Percentiles rank a stretch among this genome's conserved stretches.
Evolutionary conservation across 2,329 filamentous ascomycete genomes (phyloP).

Genomic region (Paraphaeosphaeria minitans): DNA sequence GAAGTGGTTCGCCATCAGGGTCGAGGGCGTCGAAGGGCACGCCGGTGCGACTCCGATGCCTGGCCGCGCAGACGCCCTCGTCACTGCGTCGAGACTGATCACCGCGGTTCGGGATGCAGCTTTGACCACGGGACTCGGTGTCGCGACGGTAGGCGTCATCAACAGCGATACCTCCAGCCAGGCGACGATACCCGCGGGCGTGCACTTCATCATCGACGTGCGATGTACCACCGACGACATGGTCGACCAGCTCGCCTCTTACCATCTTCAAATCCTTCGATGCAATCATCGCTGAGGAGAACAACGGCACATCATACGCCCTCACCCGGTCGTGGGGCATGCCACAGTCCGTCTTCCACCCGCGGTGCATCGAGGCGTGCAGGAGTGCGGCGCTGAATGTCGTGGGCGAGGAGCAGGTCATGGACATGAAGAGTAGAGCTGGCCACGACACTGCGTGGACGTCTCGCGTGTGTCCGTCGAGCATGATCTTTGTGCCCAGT

Average conservation of each 20-base stretch:
- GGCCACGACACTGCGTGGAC: conserved; percentile 37
- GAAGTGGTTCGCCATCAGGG: conserved; percentile 62
- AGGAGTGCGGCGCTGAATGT: conserved; percentile 22
- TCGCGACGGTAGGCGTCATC: conserved; percentile 38
- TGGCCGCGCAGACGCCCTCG: conserved; percentile 55
- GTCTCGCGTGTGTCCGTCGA: conserved; percentile 35
- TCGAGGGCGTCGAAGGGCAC: conserved; percentile 42
- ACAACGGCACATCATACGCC: conserved; percentile 27
- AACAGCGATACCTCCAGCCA: conserved; percentile 35
- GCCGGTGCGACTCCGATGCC: conserved; percentile 70
- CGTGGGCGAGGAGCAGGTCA: conserved; percentile 26
- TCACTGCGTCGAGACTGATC: conserved; percentile 34
- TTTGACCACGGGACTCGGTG: conserved; percentile 23
- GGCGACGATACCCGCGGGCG: conserved; percentile 35
- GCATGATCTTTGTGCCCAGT: conserved; percentile 54
- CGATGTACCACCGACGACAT: conserved; percentile 33
- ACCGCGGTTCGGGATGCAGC: conserved; percentile 32
- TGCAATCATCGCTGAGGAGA: conserved; percentile 25
- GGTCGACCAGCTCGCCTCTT: conserved; percentile 28
- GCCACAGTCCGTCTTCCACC: conserved; percentile 32
- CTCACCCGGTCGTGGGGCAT: conserved; percentile 34
- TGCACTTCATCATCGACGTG: conserved; percentile 37
- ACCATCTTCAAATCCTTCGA: conserved; percentile 30
- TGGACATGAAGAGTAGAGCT: conserved; percentile 35
- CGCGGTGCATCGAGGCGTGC: conserved; percentile 28